Percentiles rank a stretch among this genome's conserved stretches.
phyloP scores from a whole-genome alignment of 2,329 filamentous ascomycete genomes.

The Diatrype stigma region DNA sequence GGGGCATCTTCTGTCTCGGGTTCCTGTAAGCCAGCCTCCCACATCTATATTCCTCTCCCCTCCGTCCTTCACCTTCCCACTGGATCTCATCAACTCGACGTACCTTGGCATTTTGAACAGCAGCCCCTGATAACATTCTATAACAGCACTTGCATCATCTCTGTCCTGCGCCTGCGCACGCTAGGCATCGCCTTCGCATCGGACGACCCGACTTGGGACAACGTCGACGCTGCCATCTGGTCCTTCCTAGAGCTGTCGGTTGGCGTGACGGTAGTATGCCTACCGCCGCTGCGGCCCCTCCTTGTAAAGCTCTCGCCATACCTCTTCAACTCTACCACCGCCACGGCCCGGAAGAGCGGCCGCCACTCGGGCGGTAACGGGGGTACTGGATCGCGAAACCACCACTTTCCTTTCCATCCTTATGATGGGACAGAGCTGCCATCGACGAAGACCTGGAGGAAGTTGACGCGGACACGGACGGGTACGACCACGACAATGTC shows the following conservation, averaged over 20 bases:
- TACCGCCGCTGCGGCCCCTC: neutral
- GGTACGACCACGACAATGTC: too few species aligned
- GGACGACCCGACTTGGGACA: slow-evolving; percentile 2
- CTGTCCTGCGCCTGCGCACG: slow-evolving; percentile 1
- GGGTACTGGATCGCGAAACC: neutral
- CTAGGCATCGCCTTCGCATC: neutral
- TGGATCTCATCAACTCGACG: too few species aligned
- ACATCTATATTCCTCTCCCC: neutral
- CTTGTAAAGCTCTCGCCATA: slow-evolving; percentile 1
- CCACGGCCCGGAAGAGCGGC: neutral
- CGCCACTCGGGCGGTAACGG: neutral
- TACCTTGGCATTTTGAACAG: too few species aligned
- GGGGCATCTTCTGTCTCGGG: slow-evolving; percentile 1
- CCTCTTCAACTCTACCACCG: neutral
- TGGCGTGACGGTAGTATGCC: neutral
- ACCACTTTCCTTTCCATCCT: neutral
- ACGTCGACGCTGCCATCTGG: neutral
- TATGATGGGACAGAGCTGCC: neutral
- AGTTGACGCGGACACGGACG: neutral
- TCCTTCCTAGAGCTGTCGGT: neutral
- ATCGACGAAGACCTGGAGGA: neutral
- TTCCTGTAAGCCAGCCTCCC: neutral
- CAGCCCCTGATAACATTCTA: too few species aligned
- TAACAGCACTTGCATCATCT: slow-evolving; percentile 2
- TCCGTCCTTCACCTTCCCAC: neutral